phyloP scores from a whole-genome alignment of 768 basidiomycete genomes.

The Naganishia vaughanmartiniae region DNA sequence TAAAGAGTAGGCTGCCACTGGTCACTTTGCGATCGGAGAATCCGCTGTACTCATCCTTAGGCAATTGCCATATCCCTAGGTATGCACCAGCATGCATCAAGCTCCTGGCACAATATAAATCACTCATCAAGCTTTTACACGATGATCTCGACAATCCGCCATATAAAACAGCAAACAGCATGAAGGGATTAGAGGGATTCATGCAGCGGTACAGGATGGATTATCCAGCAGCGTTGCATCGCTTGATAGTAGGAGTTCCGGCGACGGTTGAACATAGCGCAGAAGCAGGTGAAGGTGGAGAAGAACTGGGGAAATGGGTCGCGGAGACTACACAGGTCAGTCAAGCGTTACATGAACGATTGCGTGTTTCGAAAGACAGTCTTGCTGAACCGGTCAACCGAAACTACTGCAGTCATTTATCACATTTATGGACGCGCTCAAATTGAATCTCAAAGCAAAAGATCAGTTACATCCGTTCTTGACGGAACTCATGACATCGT shows the following conservation, averaged over 20 bases:
- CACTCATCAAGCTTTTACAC: constrained; percentile 91
- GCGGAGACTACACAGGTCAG: constrained; percentile 92
- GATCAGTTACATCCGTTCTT: constrained; percentile 92
- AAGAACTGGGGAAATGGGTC: constrained; percentile 93
- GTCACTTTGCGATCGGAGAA: not conserved
- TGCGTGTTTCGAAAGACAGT: not conserved
- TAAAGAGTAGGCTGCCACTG: constrained; percentile 67
- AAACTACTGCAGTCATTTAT: constrained; percentile 72
- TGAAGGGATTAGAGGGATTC: constrained; percentile 69
- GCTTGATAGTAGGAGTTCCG: constrained; percentile 86
- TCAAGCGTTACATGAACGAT: not conserved
- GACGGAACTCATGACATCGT: constrained; percentile 91
- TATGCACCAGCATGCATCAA: constrained; percentile 95
- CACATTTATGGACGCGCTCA: constrained; percentile 96
- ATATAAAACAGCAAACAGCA: constrained; percentile 33
- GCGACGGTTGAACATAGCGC: constrained; percentile 95
- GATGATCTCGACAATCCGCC: constrained; percentile 66
- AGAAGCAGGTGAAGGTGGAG: constrained; percentile 61
- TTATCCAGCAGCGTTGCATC: constrained; percentile 83
- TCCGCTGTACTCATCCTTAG: not conserved
- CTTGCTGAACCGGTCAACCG: not conserved
- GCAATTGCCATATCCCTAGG: constrained; percentile 56
- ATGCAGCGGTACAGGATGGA: constrained; percentile 94
- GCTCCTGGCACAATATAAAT: constrained; percentile 94
- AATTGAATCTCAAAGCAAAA: constrained; percentile 87